Evolutionary conservation across 1,284 basidiomycete species (phyloP).

Genomic region (Xanthoconium separans): DNA sequence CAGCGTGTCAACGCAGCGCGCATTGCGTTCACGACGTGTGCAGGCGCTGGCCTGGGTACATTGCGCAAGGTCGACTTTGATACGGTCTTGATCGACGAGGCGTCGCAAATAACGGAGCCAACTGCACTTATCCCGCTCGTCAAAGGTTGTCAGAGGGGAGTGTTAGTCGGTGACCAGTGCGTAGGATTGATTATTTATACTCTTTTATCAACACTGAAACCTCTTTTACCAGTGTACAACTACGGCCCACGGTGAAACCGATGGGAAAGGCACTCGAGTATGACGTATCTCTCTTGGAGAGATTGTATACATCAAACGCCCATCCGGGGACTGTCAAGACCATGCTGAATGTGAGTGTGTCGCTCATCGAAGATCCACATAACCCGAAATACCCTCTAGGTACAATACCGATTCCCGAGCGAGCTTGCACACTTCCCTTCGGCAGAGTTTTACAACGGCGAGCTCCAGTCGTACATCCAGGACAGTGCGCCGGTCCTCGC

Average conservation of each 20-base stretch:
- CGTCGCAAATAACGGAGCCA: conserved; percentile 65
- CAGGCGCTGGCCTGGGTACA: conserved; percentile 60
- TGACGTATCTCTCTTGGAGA: conserved; percentile 60
- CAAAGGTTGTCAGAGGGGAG: conserved; percentile 54
- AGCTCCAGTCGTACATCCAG: conserved; percentile 46
- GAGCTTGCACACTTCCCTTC: conserved; percentile 61
- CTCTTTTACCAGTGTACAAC: conserved; percentile 48
- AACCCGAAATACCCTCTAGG: conserved; percentile 24
- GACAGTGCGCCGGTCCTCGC: conserved; percentile 41
- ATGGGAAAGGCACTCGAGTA: conserved; percentile 56
- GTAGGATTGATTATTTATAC: conserved; percentile 18
- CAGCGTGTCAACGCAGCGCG: conserved; percentile 52
- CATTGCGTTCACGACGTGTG: conserved; percentile 64
- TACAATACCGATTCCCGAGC: conserved; percentile 62
- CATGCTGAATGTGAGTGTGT: conserved; percentile 54
- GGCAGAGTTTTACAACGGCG: conserved; percentile 55
- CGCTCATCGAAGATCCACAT: not conserved
- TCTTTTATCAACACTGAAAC: not conserved
- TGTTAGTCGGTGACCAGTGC: conserved; percentile 69
- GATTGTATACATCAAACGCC: conserved; percentile 47
- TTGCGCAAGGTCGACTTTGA: conserved; percentile 56
- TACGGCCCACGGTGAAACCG: conserved; percentile 58
- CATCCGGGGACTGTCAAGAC: conserved; percentile 44
- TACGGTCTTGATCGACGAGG: conserved; percentile 65
- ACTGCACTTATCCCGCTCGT: conserved; percentile 62